Evolutionary conservation across 495 filamentous ascomycete species (phyloP).

Genomic region (Annulohypoxylon moriforme): DNA sequence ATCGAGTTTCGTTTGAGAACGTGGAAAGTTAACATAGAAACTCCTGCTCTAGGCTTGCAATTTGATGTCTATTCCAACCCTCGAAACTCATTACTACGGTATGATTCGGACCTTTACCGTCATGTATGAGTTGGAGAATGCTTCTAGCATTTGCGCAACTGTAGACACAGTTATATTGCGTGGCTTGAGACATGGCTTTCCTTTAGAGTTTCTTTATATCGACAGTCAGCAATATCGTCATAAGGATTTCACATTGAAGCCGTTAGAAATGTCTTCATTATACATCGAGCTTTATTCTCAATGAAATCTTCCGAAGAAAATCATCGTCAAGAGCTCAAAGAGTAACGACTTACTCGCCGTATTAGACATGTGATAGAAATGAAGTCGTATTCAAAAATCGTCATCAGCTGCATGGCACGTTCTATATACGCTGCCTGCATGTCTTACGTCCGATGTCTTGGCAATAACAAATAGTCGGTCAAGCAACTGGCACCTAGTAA

Average conservation of each 20-base stretch:
- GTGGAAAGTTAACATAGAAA: no score
- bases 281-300: no score
- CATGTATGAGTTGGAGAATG: constrained; percentile 1
- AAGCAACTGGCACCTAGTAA: neutral
- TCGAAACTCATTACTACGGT: neutral
- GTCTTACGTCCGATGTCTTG: neutral
- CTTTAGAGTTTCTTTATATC: neutral
- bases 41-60: no score
- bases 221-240: no score
- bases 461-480: neutral
- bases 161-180: neutral
- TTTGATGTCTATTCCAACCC: neutral
- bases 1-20: no score
- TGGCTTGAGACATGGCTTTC: neutral
- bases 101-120: neutral
- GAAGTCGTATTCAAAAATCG: neutral
- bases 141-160: neutral
- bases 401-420: neutral
- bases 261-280: no score
- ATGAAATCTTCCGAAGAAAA: no score
- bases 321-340: neutral
- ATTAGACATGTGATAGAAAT: neutral
- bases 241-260: neutral
- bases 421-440: neutral
- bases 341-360: no score